phyloP scores from a whole-genome alignment of 805 yeast species.

The Wickerhamiella musiphila region DNA sequence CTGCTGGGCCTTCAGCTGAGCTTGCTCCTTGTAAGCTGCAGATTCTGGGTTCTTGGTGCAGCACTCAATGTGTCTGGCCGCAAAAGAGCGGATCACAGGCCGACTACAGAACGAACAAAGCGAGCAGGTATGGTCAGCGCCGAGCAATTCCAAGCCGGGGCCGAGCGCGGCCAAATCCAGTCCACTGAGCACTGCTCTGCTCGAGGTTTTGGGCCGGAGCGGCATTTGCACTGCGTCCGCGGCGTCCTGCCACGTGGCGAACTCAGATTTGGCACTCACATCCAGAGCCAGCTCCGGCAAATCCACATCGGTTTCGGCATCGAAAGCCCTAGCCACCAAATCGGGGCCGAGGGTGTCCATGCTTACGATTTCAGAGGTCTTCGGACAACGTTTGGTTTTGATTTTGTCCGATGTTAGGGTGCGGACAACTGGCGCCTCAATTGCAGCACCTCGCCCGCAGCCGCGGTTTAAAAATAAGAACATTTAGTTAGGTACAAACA shows the following conservation, averaged over 20 bases:
- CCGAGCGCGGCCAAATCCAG: constrained; percentile 11
- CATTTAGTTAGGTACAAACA: too few relatives aligned
- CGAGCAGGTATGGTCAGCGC: constrained; percentile 11
- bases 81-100: constrained; percentile 11
- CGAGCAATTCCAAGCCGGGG: constrained; percentile 12
- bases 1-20: constrained; percentile 4
- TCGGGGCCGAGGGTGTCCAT: background rate
- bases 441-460: too few relatives aligned
- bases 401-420: too few relatives aligned
- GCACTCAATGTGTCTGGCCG: constrained; percentile 9
- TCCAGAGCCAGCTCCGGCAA: too few relatives aligned
- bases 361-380: too few relatives aligned
- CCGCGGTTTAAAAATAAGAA: too few relatives aligned
- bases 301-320: too few relatives aligned
- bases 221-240: background rate
- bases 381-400: too few relatives aligned
- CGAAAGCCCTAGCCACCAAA: too few relatives aligned
- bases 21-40: background rate
- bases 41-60: constrained; percentile 3
- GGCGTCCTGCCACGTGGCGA: constrained; percentile 1
- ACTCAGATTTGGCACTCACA: background rate
- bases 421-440: too few relatives aligned
- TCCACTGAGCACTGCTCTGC: constrained; percentile 3
- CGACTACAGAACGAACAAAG: constrained; percentile 15
- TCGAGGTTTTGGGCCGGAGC: background rate